Evolutionary conservation across 768 basidiomycete species (phyloP).

Genomic region (Mycena albidolilacea): DNA sequence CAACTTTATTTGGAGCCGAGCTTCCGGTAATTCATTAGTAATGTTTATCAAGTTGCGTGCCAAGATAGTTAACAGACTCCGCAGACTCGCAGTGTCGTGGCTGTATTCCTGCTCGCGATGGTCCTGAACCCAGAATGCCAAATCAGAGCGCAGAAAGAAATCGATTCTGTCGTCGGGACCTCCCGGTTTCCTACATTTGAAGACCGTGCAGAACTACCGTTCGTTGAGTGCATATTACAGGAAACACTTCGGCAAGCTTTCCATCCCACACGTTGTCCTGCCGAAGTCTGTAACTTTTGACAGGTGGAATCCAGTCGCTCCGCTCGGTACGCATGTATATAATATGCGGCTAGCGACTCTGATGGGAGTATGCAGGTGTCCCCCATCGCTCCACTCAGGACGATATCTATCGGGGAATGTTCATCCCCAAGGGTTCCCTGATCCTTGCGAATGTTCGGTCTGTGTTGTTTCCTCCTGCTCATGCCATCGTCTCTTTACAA

Average conservation of each 20-base stretch:
- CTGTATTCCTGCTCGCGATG: constrained; percentile 50
- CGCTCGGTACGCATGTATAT: constrained; percentile 28
- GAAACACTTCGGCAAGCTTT: constrained; percentile 38
- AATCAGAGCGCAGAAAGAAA: constrained; percentile 47
- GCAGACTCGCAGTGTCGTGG: constrained; percentile 39
- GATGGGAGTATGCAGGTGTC: constrained; percentile 40
- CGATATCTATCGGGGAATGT: constrained; percentile 51
- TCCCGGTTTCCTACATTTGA: constrained; percentile 41
- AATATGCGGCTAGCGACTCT: neutral
- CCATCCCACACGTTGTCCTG: constrained; percentile 10
- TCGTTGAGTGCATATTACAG: constrained; percentile 36
- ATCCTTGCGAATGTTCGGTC: constrained; percentile 54
- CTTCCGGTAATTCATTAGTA: constrained; percentile 38
- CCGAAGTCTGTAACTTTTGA: constrained; percentile 7
- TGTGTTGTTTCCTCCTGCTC: constrained; percentile 20
- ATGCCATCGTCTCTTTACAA: constrained; percentile 23
- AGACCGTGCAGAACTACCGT: constrained; percentile 28
- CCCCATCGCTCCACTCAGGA: constrained; percentile 51
- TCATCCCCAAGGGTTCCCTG: constrained; percentile 53
- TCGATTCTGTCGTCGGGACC: constrained; percentile 45
- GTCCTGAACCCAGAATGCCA: constrained; percentile 49
- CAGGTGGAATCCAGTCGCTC: constrained; percentile 39
- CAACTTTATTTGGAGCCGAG: constrained; percentile 37
- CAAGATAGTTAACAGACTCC: constrained; percentile 18
- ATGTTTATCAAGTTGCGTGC: constrained; percentile 2